phyloP scores from a whole-genome alignment of 1,284 basidiomycete genomes.

The Malassezia furfur region DNA sequence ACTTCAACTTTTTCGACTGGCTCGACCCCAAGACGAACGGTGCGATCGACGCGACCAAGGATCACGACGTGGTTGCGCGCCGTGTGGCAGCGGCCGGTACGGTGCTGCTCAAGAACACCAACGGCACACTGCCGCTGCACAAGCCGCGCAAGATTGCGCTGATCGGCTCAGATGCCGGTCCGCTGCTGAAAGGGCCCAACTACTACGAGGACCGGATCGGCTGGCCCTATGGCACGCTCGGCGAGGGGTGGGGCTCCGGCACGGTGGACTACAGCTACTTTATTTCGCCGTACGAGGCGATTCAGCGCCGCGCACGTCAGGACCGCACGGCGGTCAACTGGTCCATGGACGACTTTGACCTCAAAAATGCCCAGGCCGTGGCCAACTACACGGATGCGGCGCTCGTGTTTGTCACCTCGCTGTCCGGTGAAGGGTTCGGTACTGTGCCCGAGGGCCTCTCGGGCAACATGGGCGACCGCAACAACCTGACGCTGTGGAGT shows the following conservation, averaged over 20 bases:
- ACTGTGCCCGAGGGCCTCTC: constrained; percentile 49
- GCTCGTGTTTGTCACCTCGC: constrained; percentile 57
- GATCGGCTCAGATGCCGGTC: constrained; percentile 57
- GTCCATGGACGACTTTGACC: constrained; percentile 58
- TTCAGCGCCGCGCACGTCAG: constrained; percentile 55
- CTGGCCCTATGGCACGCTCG: constrained; percentile 58
- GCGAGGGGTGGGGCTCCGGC: constrained; percentile 69
- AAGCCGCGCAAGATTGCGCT: constrained; percentile 29
- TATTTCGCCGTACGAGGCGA: constrained; percentile 57
- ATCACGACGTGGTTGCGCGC: constrained; percentile 61
- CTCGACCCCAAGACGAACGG: constrained; percentile 50
- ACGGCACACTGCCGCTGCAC: constrained; percentile 24
- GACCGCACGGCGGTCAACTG: constrained; percentile 54
- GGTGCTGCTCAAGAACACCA: constrained; percentile 64
- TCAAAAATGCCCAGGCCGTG: constrained; percentile 25
- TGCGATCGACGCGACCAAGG: constrained; percentile 63
- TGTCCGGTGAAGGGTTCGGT: constrained; percentile 27
- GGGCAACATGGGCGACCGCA: constrained; percentile 65
- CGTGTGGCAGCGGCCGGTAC: constrained; percentile 65
- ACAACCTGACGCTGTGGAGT: constrained; percentile 71
- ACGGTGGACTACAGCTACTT: constrained; percentile 53
- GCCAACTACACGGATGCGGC: constrained; percentile 50
- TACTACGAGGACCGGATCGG: constrained; percentile 58
- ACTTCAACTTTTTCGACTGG: constrained; percentile 34
- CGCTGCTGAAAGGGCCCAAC: constrained; percentile 62